phyloP scores from a whole-genome alignment of 2,329 filamentous ascomycete genomes.

The Talaromyces albobiverticillius region DNA sequence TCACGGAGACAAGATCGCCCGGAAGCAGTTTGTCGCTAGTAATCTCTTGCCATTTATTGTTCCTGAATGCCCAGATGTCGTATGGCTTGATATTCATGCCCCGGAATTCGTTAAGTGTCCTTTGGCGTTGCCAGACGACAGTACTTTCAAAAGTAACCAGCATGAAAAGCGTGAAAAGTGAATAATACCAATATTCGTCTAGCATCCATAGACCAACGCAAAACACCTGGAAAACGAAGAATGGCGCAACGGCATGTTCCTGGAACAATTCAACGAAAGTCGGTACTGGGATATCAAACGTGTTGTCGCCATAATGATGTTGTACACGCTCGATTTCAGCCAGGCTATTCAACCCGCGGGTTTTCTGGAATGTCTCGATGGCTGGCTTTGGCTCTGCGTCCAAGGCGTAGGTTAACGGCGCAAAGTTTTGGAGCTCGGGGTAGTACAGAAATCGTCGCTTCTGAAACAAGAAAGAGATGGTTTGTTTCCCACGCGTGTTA shows the following conservation, averaged over 20 bases:
- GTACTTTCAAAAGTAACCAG: constrained; percentile 96
- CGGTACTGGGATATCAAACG: constrained; percentile 95
- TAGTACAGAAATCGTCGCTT: constrained; percentile 94
- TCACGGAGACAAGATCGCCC: constrained; percentile 88
- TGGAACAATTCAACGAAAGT: constrained; percentile 95
- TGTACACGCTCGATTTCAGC: constrained; percentile 76
- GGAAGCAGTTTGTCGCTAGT: constrained; percentile 89
- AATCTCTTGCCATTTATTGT: constrained; percentile 83
- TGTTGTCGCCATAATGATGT: constrained; percentile 93
- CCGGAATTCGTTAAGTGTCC: constrained; percentile 92
- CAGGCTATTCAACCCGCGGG: constrained; percentile 68
- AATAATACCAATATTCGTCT: constrained; percentile 99
- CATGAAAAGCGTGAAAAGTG: constrained; percentile 98
- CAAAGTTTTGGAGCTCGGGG: constrained; percentile 68
- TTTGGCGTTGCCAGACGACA: constrained; percentile 97
- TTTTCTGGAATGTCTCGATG: constrained; percentile 75
- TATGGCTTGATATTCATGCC: constrained; percentile 99
- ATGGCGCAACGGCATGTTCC: constrained; percentile 96
- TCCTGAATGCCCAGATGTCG: constrained; percentile 84
- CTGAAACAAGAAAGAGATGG: constrained; percentile 90
- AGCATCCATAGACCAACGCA: constrained; percentile 98
- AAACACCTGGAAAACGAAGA: constrained; percentile 99
- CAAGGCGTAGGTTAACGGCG: constrained; percentile 77
- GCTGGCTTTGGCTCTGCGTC: constrained; percentile 80
- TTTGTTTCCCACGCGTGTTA: constrained; percentile 69